Evolutionary conservation across 129 eudicot genomes (phyloP).

Genomic region (Flaveria ramosissima): DNA sequence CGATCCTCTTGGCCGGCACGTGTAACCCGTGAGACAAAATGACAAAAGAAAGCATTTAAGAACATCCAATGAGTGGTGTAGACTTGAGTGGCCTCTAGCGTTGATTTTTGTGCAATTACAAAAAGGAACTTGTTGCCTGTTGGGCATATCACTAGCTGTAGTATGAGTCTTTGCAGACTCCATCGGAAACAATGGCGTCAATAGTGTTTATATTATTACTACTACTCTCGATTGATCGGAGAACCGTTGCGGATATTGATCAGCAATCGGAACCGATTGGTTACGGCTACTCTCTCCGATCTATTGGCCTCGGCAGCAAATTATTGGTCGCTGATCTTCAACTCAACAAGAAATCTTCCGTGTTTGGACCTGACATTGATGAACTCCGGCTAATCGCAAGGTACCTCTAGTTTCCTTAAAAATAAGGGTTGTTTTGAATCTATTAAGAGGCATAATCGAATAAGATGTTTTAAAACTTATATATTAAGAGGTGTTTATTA

Average conservation of each 20-base stretch:
- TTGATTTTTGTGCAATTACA: background rate
- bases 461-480: no score
- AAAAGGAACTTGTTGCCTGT: background rate
- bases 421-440: no score
- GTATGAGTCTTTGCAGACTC: background rate
- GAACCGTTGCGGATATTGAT: background rate
- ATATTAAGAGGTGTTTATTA: no score
- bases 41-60: background rate
- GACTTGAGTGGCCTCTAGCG: background rate
- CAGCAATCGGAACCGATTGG: conserved; percentile 37
- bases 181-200: conserved; percentile 20
- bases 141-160: background rate
- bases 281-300: conserved; percentile 51
- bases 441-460: no score
- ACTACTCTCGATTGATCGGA: conserved; percentile 9
- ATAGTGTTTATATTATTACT: conserved; percentile 7
- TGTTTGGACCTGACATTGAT: conserved; percentile 62
- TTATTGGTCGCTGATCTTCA: conserved; percentile 54
- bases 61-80: background rate
- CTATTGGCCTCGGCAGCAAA: conserved; percentile 20
- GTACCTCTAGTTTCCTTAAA: conserved; percentile 19
- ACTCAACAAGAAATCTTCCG: conserved; percentile 48
- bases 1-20: no score
- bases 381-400: conserved; percentile 61
- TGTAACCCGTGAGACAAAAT: background rate